Conservation (phyloP, 768 basidiomycete genomes). For the Austroboletus festivus region DNA sequence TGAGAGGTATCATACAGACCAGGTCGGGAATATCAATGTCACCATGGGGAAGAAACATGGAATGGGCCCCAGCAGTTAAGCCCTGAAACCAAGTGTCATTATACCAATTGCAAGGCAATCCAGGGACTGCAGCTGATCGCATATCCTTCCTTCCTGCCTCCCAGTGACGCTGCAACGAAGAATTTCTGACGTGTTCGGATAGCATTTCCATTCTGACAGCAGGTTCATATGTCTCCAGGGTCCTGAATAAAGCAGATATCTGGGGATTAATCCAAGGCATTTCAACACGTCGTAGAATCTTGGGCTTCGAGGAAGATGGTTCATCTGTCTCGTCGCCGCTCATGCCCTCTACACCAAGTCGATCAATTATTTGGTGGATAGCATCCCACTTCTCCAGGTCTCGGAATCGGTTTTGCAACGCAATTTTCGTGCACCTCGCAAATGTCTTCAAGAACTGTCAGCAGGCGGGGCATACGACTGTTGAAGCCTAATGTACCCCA, state of each 20-base stretch:
- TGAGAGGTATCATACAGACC: no score
- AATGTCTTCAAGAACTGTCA: background rate
- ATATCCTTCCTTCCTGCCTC: background rate
- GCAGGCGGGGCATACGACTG: no score
- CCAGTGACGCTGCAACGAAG: background rate
- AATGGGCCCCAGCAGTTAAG: no score
- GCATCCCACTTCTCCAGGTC: background rate
- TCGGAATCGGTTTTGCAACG: background rate
- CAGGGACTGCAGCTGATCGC: background rate
- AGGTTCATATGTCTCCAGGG: no score
- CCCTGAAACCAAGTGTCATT: no score
- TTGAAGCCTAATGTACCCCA: background rate
- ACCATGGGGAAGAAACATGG: no score
- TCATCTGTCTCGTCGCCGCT: background rate
- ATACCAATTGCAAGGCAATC: no score
- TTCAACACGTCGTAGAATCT: background rate
- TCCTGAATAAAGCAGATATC: background rate
- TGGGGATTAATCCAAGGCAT: background rate
- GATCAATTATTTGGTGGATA: background rate
- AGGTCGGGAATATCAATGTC: no score
- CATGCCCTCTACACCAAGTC: background rate
- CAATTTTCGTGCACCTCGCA: background rate
- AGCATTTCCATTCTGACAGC: no score
- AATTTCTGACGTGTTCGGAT: background rate
- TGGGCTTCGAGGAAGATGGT: background rate